Base-by-base conservation (phyloP, 2,329 filamentous ascomycete genomes). In the Emericellopsis cladophorae region DNA sequence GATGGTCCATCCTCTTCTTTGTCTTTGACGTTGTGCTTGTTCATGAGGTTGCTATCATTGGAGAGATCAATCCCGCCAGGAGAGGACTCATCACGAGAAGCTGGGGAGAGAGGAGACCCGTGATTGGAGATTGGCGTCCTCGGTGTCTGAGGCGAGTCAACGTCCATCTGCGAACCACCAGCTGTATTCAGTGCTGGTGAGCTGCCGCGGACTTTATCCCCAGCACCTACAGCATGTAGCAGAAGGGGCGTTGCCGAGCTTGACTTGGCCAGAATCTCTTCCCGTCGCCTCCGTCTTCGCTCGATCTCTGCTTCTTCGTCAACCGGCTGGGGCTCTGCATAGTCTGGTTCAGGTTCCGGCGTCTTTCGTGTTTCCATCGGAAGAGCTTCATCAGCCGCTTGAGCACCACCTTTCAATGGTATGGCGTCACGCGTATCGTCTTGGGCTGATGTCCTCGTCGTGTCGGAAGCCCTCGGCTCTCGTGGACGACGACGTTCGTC, bases 241-340 rank as follows among this genome's bases (percentile, higher is more conserved):
- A 84, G 73, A 52, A 90, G 69, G 40, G 84, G 82, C 39, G 81
- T 80, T 40, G 79, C 74, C 52, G 81, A 79, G 49, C 78, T 79
- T 52, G 87, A 83, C 65, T 88, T 93, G 57, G 85, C 83, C 55
- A 87, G 76, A 47, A 94, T 83, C 48, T 86, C 85, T 63, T 92
- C 85, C 48, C 89, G 81, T 44, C 84, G 78, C 55, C 83, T 87
- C 23, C 88, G 82, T 42, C 89, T 83, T 52, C 87, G 81, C 59
- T 93, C 84, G 52, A 95, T 84, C 53, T 90, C 72, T 49, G 84
- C 80, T 46, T 83, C 84, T 64, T 93, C 84, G 57, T 93, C 83
- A 49, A 87, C 57, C n/a, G 74, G 69, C 50, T 78, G 68, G 42
- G 72, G 65, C 48, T 74, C 70, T 45, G 72, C 66, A 48, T 62